Evolutionary conservation across 1,284 basidiomycete species (phyloP).

Genomic region (Apiotrichum gracile): DNA sequence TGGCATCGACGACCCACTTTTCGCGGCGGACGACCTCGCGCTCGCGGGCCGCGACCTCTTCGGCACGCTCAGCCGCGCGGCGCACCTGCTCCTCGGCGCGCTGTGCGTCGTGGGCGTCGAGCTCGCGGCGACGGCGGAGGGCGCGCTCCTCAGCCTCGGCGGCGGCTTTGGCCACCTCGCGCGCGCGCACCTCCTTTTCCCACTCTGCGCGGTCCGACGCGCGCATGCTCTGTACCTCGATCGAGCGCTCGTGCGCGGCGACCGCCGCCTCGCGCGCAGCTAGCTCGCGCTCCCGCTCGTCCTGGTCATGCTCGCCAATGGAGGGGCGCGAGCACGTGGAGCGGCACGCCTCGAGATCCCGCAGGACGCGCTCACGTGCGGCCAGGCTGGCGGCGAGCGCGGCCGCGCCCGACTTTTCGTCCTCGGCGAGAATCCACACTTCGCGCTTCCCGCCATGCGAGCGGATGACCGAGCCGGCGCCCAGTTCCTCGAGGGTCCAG

Average conservation of each 20-base stretch:
- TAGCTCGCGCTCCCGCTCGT: neutral
- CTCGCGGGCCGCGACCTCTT: constrained; percentile 40
- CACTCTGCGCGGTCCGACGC: neutral
- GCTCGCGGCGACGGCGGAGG: constrained; percentile 1
- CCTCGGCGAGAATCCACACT: constrained; percentile 37
- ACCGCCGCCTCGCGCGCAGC: neutral
- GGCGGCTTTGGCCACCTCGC: neutral
- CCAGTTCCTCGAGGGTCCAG: constrained; percentile 41
- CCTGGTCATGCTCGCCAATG: no score
- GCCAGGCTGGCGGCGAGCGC: constrained; percentile 34
- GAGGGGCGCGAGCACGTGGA: constrained; percentile 12
- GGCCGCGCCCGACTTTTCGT: constrained; percentile 9
- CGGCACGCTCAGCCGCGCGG: constrained; percentile 19
- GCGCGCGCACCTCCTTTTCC: neutral
- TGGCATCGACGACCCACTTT: constrained; percentile 42
- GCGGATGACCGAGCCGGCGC: constrained; percentile 30
- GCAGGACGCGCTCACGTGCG: constrained; percentile 27
- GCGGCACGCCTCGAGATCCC: constrained; percentile 21
- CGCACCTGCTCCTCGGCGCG: constrained; percentile 13
- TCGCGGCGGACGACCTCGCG: constrained; percentile 34
- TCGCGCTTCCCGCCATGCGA: no score
- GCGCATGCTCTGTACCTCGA: neutral
- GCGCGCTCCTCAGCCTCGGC: neutral
- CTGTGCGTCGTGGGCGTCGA: no score
- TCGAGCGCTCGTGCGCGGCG: neutral